Evolutionary conservation across 2,329 filamentous ascomycete species (phyloP).

Genomic region (Penicillium carneum): DNA sequence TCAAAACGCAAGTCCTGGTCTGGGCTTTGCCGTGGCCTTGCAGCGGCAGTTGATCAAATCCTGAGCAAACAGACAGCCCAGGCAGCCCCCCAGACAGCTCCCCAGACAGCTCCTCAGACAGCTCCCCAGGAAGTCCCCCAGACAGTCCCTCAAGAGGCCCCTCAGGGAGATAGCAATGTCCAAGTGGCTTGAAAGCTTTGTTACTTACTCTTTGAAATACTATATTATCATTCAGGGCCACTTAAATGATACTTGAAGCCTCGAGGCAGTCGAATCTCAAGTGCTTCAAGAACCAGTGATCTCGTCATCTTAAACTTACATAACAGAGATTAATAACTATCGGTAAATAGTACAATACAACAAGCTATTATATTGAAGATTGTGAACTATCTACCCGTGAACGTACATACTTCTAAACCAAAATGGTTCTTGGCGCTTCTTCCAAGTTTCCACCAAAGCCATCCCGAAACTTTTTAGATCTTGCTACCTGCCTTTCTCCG

Average conservation of each 20-base stretch:
- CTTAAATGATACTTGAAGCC: neutral
- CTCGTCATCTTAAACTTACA: neutral
- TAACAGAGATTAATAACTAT: neutral
- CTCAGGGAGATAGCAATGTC: neutral
- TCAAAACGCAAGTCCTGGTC: constrained; percentile 2
- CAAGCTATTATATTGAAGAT: too few relatives aligned
- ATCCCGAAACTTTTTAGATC: constrained; percentile 58
- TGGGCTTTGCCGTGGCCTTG: constrained; percentile 5
- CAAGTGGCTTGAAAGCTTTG: neutral
- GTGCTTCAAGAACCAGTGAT: neutral
- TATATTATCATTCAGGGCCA: neutral
- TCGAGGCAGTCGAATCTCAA: neutral
- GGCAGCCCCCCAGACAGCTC: too few relatives aligned
- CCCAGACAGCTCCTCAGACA: neutral
- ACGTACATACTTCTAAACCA: neutral
- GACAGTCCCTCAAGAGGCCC: too few relatives aligned
- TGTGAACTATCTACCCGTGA: neutral
- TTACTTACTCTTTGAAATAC: neutral
- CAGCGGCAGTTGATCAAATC: neutral
- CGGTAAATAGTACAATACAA: neutral
- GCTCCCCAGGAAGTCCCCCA: neutral
- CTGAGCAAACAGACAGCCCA: neutral
- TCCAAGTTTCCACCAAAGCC: neutral
- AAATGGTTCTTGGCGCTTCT: neutral
- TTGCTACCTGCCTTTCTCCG: constrained; percentile 70